phyloP scores from a whole-genome alignment of 345 rosid species.

The Euphorbia pulcherrima region DNA sequence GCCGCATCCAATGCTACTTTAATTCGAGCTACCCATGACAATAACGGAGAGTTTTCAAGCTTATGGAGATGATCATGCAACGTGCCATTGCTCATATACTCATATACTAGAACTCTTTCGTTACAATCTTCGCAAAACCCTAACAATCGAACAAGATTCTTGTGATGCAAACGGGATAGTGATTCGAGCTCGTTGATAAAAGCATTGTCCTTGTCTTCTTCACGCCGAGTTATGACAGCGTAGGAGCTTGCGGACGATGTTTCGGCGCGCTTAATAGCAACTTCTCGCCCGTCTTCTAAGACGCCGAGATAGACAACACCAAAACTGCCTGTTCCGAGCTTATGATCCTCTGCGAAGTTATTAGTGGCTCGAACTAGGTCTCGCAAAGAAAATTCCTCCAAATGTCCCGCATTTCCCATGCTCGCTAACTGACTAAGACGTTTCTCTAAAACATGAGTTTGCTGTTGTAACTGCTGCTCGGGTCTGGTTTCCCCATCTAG shows the following conservation, averaged over 20 bases:
- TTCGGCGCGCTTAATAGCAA: conserved; percentile 80
- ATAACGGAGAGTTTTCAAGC: conserved; percentile 36
- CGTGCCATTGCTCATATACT: conserved; percentile 61
- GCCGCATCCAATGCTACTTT: conserved; percentile 68
- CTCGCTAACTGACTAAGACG: conserved; percentile 59
- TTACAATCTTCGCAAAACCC: conserved; percentile 66
- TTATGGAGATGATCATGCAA: conserved; percentile 70
- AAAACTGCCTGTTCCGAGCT: conserved; percentile 71
- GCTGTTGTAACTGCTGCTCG: not conserved
- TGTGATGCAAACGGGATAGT: conserved; percentile 69
- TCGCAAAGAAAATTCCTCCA: conserved; percentile 56
- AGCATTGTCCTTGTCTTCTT: conserved; percentile 59
- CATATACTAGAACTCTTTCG: conserved; percentile 60
- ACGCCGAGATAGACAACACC: conserved; percentile 62
- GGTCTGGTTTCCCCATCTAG: conserved; percentile 5
- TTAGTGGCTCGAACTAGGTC: conserved; percentile 44
- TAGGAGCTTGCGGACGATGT: conserved; percentile 11
- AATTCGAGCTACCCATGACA: conserved; percentile 61
- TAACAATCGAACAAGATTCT: conserved; percentile 54
- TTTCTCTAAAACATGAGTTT: conserved; percentile 38
- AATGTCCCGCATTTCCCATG: conserved; percentile 48
- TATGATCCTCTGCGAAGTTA: conserved; percentile 52
- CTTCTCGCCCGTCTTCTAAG: conserved; percentile 55
- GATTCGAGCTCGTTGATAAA: conserved; percentile 79
- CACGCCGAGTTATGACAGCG: conserved; percentile 28